Evolutionary conservation across 2,329 filamentous ascomycete genomes (phyloP), one percentile per base, ranked within the genome.

Genomic region (Aspergillus carbonarius): DNA sequence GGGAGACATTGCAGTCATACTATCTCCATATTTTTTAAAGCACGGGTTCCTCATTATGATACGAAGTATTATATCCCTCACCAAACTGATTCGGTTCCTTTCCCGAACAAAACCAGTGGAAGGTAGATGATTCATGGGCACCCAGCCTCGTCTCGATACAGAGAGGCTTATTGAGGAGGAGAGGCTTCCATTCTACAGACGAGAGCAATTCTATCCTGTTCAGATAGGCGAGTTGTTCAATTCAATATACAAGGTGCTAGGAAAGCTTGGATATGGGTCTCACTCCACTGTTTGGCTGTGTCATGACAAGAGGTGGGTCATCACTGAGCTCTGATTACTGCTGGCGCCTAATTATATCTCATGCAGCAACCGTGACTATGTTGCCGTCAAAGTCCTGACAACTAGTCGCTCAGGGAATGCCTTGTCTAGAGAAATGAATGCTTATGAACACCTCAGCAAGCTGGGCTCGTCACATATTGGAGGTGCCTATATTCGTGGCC

Each of bases 281-380:
- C 42, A 48, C 5, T 56, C 54, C 0, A 56, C 44, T 0, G 54
- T 56, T 4, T 56, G 54, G 54, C 44, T 56, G 9, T 56, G 44
- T 15, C 54, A 39, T 18, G 54, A 50, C 5, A 23, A n/a, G 2
- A 35, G 17, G 48, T 50, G 7, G 18, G n/a, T 4, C n/a, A 32
- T 10, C 10, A 7, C 4, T 1, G 0, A 0, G 2, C 3, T 50
- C 25, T 7, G 8, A n/a, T 17, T 20, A 10, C 10, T 9, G 13
- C 1, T 15, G 18, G 12, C 23, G 13, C 17, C 32, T 8, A 53
- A 23, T 23, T 20, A 32, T 3, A 12, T 25, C 25, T n/a, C 8
- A 13, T 40, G 4, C 10, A 51, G 46, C 17, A 20, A 32, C 15
- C 0, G 23, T 7, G 25, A 9, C 25, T 56, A 56, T 13, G 23